A percentile compares a stretch with the other conserved stretches of the same genome.
Evolutionary conservation across 371 early-diverging fungal species (phyloP).

Genomic region (Mortierella sp.): DNA sequence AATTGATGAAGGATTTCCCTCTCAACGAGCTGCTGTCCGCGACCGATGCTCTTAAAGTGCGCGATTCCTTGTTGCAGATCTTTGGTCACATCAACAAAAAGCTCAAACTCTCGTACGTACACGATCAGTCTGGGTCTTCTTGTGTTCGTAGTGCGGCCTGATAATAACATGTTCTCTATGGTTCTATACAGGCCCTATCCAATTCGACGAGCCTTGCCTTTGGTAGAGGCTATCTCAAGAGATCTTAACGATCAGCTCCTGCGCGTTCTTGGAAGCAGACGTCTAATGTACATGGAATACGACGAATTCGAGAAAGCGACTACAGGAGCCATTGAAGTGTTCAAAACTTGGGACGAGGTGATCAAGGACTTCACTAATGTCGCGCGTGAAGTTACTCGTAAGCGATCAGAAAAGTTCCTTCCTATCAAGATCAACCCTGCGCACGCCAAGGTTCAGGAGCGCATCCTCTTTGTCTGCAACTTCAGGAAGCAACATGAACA

Average conservation of each 20-base stretch:
- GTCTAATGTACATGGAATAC: slow-evolving; percentile 94
- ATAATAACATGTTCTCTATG: too few species aligned
- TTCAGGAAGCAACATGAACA: slow-evolving; percentile 98
- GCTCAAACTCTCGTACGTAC: slow-evolving; percentile 83
- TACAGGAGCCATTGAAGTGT: slow-evolving; percentile 88
- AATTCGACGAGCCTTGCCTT: slow-evolving; percentile 88
- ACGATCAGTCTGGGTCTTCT: too few species aligned
- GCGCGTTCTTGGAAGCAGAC: slow-evolving; percentile 86
- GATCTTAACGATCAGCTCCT: slow-evolving; percentile 94
- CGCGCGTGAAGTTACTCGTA: slow-evolving; percentile 95
- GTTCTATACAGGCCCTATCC: slow-evolving; percentile 82
- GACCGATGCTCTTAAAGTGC: slow-evolving; percentile 88
- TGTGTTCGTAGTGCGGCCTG: too few species aligned
- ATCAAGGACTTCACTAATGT: slow-evolving; percentile 95
- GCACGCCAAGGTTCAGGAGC: slow-evolving; percentile 94
- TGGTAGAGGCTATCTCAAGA: slow-evolving; percentile 95
- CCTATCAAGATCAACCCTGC: slow-evolving; percentile 94
- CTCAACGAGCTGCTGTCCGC: slow-evolving; percentile 95
- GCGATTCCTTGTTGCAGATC: slow-evolving; percentile 82
- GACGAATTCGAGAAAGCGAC: slow-evolving; percentile 84
- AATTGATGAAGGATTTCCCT: slow-evolving; percentile 98
- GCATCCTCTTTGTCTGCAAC: slow-evolving; percentile 86
- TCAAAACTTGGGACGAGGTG: slow-evolving; percentile 95
- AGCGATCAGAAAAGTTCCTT: slow-evolving; percentile 92
- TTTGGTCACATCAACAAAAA: slow-evolving; percentile 98